Conservation (phyloP, 169 alveolate species). For the Ichthyophthirius multifiliis region DNA sequence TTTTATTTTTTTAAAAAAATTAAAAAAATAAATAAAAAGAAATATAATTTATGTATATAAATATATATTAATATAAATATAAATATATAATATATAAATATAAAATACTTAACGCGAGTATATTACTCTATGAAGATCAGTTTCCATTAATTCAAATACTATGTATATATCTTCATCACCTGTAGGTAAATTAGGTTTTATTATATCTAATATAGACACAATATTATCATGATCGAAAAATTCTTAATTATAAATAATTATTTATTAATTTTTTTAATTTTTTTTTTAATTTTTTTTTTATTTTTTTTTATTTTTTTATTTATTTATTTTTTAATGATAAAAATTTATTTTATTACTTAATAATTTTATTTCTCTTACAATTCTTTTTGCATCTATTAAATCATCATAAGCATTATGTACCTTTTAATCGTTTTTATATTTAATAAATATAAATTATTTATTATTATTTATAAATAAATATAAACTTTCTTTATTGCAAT, state of each 20-base stretch:
- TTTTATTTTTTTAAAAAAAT: conserved; percentile 5
- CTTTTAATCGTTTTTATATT: conserved; percentile 14
- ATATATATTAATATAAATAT: no score
- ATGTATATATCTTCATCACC: conserved; percentile 86
- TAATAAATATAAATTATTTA: conserved; percentile 5
- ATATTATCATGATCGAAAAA: conserved; percentile 86
- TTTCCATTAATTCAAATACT: conserved; percentile 91
- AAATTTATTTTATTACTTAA: conserved; percentile 53
- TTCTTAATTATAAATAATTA: conserved; percentile 15
- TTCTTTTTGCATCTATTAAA: conserved; percentile 88
- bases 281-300: conserved; percentile 1
- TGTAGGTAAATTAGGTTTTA: conserved; percentile 76
- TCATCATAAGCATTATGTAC: conserved; percentile 88
- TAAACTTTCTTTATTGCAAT: conserved; percentile 84
- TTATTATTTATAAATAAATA: neutral
- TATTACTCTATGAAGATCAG: conserved; percentile 91
- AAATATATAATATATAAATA: no score
- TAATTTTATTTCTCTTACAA: conserved; percentile 88
- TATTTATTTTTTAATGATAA: no score
- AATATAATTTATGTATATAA: no score
- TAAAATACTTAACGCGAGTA: conserved; percentile 70
- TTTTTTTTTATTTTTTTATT: no score
- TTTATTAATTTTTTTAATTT: conserved; percentile 4
- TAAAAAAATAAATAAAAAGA: neutral
- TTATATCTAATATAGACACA: conserved; percentile 69